These are phyloP conservation scores for Coniochaeta sp. DNA, from an alignment of 2,329 filamentous ascomycete genomes.

Conservation along the genomic window DNA sequence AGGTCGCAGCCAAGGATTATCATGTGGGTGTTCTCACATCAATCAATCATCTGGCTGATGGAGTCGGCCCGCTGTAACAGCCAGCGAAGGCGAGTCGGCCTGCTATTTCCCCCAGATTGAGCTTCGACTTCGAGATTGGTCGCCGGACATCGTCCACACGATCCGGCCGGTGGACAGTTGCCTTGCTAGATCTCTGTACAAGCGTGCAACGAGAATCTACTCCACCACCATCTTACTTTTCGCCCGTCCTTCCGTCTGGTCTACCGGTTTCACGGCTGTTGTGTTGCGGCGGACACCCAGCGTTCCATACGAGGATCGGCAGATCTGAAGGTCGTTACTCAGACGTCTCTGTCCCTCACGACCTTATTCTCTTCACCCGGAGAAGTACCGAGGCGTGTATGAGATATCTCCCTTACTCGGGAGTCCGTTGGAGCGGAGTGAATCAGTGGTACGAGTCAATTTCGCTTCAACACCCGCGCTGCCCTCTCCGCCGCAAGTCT, in stretches of 20 bases:
- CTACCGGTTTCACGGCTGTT: background rate
- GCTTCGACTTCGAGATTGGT: background rate
- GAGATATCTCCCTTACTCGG: too few relatives aligned
- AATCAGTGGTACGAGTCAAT: background rate
- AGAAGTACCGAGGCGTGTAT: background rate
- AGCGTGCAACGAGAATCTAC: background rate
- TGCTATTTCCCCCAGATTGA: background rate
- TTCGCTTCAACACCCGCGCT: background rate
- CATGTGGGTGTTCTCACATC: background rate
- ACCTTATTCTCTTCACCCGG: background rate
- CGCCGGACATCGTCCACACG: background rate
- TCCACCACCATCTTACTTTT: background rate
- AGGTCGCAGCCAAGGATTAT: constrained; percentile 2
- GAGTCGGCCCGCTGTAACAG: background rate
- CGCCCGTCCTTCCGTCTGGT: background rate
- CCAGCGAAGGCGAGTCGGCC: background rate
- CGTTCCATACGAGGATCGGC: background rate
- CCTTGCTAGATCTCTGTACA: background rate
- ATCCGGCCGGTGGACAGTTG: background rate
- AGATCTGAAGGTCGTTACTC: background rate
- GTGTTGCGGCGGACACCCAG: background rate
- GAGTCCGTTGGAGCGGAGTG: background rate
- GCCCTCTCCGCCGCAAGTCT: background rate
- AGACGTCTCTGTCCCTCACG: background rate
- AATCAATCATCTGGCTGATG: background rate